Evolutionary conservation across 2,329 filamentous ascomycete species (phyloP).

Genomic region (Ophiostoma pallidulum): DNA sequence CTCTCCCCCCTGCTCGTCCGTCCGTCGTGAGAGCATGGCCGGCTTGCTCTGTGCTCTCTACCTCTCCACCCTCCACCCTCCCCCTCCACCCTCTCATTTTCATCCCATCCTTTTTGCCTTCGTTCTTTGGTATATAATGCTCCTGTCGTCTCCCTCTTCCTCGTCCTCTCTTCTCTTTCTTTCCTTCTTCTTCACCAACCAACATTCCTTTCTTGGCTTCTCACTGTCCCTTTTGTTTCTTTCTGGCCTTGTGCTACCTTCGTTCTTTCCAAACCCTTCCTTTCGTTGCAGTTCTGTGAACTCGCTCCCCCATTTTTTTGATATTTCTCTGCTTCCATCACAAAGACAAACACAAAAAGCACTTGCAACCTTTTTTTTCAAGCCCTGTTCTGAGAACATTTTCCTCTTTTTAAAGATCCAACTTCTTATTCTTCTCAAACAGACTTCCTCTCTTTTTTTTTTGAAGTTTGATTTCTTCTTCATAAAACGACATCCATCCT

Average conservation of each 20-base stretch:
- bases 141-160: neutral
- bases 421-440: neutral
- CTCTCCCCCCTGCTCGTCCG: neutral
- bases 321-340: no score
- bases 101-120: neutral
- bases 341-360: no score
- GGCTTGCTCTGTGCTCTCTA: neutral
- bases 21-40: neutral
- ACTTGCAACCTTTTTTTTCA: slow-evolving; percentile 6
- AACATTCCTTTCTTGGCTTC: no score
- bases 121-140: neutral
- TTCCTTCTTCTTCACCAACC: slow-evolving; percentile 7
- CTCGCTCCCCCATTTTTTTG: slow-evolving; percentile 8
- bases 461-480: neutral
- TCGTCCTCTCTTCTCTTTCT: neutral
- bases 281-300: slow-evolving; percentile 16
- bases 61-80: neutral
- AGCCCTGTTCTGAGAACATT: slow-evolving; percentile 11
- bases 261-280: slow-evolving; percentile 5
- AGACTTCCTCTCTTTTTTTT: neutral
- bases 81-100: neutral
- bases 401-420: neutral
- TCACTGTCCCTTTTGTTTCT: neutral
- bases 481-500: no score
- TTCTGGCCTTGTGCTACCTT: slow-evolving; percentile 8